A percentile compares a stretch with the other conserved stretches of the same genome.
These are phyloP conservation scores for Hypericum perforatum DNA, from an alignment of 345 rosid genomes.

Conservation along the genomic window DNA sequence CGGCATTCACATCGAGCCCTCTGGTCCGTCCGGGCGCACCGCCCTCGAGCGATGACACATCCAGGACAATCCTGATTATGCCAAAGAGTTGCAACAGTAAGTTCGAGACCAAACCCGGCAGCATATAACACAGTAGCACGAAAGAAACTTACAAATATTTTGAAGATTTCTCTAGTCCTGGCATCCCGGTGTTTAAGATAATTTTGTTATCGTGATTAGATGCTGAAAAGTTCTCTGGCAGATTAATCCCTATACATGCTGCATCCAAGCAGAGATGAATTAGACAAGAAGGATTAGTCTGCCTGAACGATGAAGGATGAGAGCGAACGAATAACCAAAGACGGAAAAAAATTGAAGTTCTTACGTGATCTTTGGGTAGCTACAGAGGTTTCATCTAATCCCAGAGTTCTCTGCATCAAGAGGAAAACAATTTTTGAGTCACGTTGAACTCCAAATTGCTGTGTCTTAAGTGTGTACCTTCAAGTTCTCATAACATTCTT, in stretches of 20 bases:
- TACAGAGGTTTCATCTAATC: constrained; percentile 32
- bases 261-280: constrained; percentile 22
- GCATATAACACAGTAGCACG: background rate
- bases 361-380: constrained; percentile 46
- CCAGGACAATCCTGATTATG: constrained; percentile 55
- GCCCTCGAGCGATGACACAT: constrained; percentile 56
- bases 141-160: constrained; percentile 42
- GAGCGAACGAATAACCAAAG: background rate
- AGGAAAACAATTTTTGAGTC: background rate
- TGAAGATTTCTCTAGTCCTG: constrained; percentile 29
- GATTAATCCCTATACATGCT: constrained; percentile 42
- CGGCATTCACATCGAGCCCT: constrained; percentile 43
- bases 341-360: background rate
- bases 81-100: background rate
- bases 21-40: constrained; percentile 94
- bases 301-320: background rate
- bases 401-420: constrained; percentile 41
- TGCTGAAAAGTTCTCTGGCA: constrained; percentile 41
- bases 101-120: background rate
- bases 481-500: constrained; percentile 66
- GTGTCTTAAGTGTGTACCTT: constrained; percentile 39
- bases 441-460: background rate
- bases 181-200: constrained; percentile 27
- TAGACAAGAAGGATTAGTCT: constrained; percentile 7
- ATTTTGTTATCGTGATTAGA: constrained; percentile 40